Percentiles rank a stretch among this genome's conserved stretches.
Conservation (phyloP, 805 yeast species). For the Phaffomyces thermotolerans region DNA sequence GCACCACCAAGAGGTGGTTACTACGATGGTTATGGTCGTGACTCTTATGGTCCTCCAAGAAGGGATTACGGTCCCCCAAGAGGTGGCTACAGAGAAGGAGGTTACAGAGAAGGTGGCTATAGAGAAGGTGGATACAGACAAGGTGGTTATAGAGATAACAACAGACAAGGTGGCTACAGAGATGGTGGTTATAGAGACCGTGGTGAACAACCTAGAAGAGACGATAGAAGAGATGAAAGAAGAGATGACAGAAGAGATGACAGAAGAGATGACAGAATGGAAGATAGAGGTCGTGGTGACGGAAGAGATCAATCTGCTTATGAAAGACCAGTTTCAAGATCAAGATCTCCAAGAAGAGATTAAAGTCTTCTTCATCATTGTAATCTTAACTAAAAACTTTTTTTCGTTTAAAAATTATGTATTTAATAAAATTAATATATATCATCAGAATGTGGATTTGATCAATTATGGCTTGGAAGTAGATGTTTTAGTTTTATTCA, state of each 20-base stretch:
- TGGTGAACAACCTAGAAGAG: conserved; percentile 7
- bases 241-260: conserved; percentile 8
- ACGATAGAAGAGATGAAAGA: conserved; percentile 13
- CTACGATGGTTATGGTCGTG: conserved; percentile 12
- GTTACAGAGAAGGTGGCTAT: conserved; percentile 14
- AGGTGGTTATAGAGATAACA: neutral
- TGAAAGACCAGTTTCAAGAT: conserved; percentile 22
- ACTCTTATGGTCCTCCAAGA: conserved; percentile 12
- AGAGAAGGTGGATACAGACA: conserved; percentile 12
- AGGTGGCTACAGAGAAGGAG: conserved; percentile 16
- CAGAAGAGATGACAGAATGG: conserved; percentile 1
- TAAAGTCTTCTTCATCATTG: neutral
- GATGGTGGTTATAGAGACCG: conserved; percentile 1
- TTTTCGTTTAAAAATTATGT: too few relatives aligned
- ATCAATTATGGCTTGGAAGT: too few relatives aligned
- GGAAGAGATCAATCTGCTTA: conserved; percentile 1
- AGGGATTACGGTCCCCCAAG: conserved; percentile 11
- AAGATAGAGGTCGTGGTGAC: conserved; percentile 10
- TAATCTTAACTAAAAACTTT: too few relatives aligned
- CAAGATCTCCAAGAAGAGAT: conserved; percentile 26
- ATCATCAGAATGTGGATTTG: too few relatives aligned
- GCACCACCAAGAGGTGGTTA: conserved; percentile 10
- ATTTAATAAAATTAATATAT: too few relatives aligned
- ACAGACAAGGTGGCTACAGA: conserved; percentile 3
- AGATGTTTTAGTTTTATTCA: neutral